A percentile compares a stretch with the other conserved stretches of the same genome.
Conservation (phyloP, 2,329 filamentous ascomycete species). For the Pestalotiopsis sp. region DNA sequence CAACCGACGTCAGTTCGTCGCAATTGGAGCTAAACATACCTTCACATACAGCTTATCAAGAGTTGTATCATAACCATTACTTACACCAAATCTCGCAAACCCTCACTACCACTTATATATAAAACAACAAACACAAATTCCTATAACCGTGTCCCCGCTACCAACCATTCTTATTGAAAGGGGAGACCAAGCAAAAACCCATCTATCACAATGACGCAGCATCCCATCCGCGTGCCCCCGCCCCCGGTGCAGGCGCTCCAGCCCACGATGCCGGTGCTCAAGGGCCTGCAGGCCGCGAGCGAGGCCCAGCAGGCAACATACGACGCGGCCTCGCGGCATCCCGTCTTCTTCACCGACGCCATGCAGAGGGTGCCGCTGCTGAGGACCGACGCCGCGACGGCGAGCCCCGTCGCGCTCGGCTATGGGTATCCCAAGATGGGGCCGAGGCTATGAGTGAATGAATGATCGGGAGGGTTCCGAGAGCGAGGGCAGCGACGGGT, state of each 20-base stretch:
- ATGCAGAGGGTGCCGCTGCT: conserved; percentile 58
- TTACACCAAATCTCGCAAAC: too few relatives aligned
- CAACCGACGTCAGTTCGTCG: background rate
- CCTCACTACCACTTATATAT: too few relatives aligned
- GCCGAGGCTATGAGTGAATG: conserved; percentile 40
- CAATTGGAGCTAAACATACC: background rate
- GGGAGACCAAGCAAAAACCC: background rate
- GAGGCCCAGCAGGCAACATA: conserved; percentile 11
- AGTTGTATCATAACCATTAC: background rate
- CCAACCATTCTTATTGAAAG: background rate
- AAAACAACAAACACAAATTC: too few relatives aligned
- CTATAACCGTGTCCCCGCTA: background rate
- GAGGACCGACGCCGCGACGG: conserved; percentile 20
- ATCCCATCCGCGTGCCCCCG: conserved; percentile 4
- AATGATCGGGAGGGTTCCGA: background rate
- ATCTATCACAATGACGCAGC: background rate
- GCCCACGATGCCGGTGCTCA: conserved; percentile 8
- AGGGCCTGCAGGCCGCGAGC: conserved; percentile 9
- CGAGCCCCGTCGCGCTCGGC: conserved; percentile 60
- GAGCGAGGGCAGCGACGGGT: background rate
- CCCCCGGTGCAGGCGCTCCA: conserved; percentile 7
- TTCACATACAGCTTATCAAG: background rate
- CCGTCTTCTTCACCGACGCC: conserved; percentile 74
- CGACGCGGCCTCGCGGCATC: conserved; percentile 65
- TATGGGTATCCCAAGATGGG: conserved; percentile 59